These are phyloP conservation scores for Xylaria acuta DNA, from an alignment of 495 filamentous ascomycete genomes.

Conservation along the genomic window DNA sequence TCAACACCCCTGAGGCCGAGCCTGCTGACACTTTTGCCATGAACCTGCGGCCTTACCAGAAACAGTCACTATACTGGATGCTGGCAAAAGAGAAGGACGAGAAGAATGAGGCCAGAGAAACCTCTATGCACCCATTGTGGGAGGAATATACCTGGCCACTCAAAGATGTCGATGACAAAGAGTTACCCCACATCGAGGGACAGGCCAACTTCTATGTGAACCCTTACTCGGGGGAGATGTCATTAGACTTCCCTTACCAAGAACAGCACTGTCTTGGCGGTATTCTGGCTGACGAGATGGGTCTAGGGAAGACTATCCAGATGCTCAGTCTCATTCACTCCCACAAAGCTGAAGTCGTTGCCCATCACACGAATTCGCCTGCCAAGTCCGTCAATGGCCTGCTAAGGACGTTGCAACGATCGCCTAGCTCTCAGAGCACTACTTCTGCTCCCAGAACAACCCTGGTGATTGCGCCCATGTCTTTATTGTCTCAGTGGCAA, in stretches of 20 bases:
- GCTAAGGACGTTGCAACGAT: constrained; percentile 60
- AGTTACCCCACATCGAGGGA: constrained; percentile 65
- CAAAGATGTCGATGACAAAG: constrained; percentile 84
- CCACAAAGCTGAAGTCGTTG: constrained; percentile 66
- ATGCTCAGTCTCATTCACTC: constrained; percentile 94
- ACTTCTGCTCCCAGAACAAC: constrained; percentile 85
- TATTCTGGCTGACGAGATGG: constrained; percentile 91
- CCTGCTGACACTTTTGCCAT: constrained; percentile 82
- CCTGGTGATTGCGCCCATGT: constrained; percentile 93
- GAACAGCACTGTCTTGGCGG: constrained; percentile 95
- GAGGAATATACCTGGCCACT: constrained; percentile 91
- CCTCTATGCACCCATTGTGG: constrained; percentile 96
- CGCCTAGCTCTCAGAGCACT: constrained; percentile 58
- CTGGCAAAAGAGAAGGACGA: constrained; percentile 87
- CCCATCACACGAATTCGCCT: constrained; percentile 32
- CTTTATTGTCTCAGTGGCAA: constrained; percentile 92
- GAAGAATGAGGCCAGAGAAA: constrained; percentile 63
- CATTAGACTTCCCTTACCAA: constrained; percentile 89
- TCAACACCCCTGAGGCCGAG: constrained; percentile 83
- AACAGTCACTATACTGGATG: constrained; percentile 96
- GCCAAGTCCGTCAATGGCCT: constrained; percentile 41
- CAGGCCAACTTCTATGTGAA: constrained; percentile 89
- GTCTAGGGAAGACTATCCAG: constrained; percentile 94
- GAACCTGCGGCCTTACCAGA: constrained; percentile 90
- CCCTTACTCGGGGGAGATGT: constrained; percentile 93